phyloP scores from a whole-genome alignment of 2,329 filamentous ascomycete genomes.

The Colletotrichum viniferum region DNA sequence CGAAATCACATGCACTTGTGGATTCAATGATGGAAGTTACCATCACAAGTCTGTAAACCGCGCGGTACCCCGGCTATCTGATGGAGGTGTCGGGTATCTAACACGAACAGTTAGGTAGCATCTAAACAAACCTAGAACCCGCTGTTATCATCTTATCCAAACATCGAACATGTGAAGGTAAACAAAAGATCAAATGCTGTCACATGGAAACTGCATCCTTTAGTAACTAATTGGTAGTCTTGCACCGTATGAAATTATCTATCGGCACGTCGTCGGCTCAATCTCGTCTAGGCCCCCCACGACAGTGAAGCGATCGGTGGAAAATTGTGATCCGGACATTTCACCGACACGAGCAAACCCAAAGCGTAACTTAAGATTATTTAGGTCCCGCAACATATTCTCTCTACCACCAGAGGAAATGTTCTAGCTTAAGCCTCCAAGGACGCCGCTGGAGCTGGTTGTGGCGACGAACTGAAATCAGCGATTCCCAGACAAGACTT shows the following conservation, averaged over 20 bases:
- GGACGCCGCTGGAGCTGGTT: neutral
- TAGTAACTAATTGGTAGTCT: fast-evolving
- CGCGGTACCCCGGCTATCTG: neutral
- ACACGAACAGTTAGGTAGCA: neutral
- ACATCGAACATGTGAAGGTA: neutral
- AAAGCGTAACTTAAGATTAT: neutral
- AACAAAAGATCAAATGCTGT: neutral
- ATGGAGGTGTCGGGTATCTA: neutral
- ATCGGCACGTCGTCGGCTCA: neutral
- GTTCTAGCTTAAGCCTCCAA: fast-evolving
- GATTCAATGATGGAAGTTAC: neutral
- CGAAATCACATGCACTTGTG: neutral
- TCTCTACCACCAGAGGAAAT: neutral
- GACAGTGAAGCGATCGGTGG: neutral
- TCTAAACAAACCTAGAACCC: neutral
- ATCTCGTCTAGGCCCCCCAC: fast-evolving
- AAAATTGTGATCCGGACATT: neutral
- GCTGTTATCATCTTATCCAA: neutral
- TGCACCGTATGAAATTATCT: neutral
- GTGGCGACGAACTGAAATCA: neutral
- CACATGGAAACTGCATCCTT: neutral
- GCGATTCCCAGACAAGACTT: neutral
- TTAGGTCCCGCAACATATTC: neutral
- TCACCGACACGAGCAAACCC: neutral
- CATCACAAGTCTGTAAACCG: neutral